Evolutionary conservation across 768 basidiomycete genomes (phyloP), one percentile per base, ranked within the genome.

Genomic region (Kwoniella mangroviensis): DNA sequence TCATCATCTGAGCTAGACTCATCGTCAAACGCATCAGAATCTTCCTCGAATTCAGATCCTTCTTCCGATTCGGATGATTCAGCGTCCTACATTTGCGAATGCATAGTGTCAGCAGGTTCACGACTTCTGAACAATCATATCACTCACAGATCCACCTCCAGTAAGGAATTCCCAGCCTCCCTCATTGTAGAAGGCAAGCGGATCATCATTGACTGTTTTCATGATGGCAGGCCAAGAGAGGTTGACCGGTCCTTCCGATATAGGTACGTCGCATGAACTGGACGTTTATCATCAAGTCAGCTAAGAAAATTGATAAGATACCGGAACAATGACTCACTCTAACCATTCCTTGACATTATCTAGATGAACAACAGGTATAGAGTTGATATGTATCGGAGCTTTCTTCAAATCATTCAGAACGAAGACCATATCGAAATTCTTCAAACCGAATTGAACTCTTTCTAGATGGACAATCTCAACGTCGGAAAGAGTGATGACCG

Each of bases 281-380:
- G 13, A 65, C 22, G 67, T 45, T 94, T 90, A 68, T 98, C 94
- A 80, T 98, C 97, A 67, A 96, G 93, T 9, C 94, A 98, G 79
- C 94, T 96, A 72, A 11, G 9, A 28, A 3, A 1, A 40, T 65
- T 62, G 56, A 56, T 26, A 21, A 54, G 40, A 19, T 4, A 40
- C 11, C 13, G 13, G 86, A 1, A 4, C 34, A 34, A 34, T 0
- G 12, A 84, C 93, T 73, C 81, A 98, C 94, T 99, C 94, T 22
- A 99, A 87, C 97, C 97, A 99, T 79, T 97, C 95, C 85, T 98
- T 98, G 72, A 99, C 95, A 74, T 95, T 94, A 79, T 99, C 97
- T 78, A 98, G 88, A 75, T 93, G 91, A 1, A 88, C 85, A 66
- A 88, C 92, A 24, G 92, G 94, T 74, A 99, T 95, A 0, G 94